Evolutionary conservation across 257 asterid species (phyloP).

Genomic region (Agastache rugosa): DNA sequence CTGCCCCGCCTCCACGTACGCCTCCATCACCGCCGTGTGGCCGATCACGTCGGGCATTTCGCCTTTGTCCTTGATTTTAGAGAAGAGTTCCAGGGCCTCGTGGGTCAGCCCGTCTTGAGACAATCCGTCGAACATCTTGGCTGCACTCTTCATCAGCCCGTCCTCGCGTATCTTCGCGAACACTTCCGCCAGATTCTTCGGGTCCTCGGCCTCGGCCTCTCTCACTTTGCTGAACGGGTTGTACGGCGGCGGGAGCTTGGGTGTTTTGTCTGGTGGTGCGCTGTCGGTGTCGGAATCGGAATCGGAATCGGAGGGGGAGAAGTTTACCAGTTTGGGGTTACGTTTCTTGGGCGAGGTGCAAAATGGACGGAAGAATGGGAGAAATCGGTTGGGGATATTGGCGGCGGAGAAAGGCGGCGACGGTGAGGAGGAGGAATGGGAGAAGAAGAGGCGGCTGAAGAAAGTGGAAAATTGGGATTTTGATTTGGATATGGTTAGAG

Average conservation of each 20-base stretch:
- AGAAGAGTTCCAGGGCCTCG: conserved; percentile 79
- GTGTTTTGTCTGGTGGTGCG: neutral
- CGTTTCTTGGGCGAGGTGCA: conserved; percentile 52
- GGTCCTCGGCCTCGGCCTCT: conserved; percentile 70
- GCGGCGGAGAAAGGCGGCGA: conserved; percentile 32
- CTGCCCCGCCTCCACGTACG: conserved; percentile 74
- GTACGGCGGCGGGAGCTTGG: conserved; percentile 77
- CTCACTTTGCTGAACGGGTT: conserved; percentile 72
- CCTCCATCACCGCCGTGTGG: conserved; percentile 90
- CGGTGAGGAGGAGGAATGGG: conserved; percentile 49
- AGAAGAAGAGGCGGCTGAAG: conserved; percentile 33
- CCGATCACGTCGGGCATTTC: conserved; percentile 85
- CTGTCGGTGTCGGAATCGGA: conserved; percentile 40
- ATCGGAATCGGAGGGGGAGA: conserved; percentile 72
- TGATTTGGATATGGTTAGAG: conserved; percentile 38
- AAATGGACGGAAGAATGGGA: conserved; percentile 27
- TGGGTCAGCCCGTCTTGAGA: conserved; percentile 87
- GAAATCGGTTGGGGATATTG: neutral
- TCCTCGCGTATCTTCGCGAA: conserved; percentile 67
- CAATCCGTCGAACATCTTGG: conserved; percentile 98
- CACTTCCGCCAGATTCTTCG: conserved; percentile 73
- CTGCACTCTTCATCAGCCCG: conserved; percentile 76
- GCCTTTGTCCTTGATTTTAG: conserved; percentile 72
- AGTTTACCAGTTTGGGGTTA: conserved; percentile 73
- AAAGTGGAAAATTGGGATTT: conserved; percentile 13